Conservation (phyloP, 1,139 yeast species). For the Petasospora rhodanensis region DNA sequence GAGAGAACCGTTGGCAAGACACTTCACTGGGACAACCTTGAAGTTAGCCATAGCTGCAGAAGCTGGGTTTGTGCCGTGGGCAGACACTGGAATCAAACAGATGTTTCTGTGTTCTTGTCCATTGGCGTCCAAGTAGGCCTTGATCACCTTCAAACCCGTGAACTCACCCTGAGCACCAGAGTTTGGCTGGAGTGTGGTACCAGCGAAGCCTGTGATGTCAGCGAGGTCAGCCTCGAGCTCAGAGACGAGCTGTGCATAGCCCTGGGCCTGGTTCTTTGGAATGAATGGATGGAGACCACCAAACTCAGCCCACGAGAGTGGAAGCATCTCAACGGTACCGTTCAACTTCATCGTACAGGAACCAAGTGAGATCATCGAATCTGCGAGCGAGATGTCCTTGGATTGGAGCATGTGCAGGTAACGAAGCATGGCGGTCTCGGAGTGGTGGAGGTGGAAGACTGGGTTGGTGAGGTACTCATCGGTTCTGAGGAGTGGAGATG, state of each 20-base stretch:
- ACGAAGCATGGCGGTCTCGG: slow-evolving; percentile 92
- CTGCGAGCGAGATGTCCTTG: slow-evolving; percentile 88
- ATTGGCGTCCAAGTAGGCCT: slow-evolving; percentile 65
- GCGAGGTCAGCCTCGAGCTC: slow-evolving; percentile 84
- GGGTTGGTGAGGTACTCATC: slow-evolving; percentile 64
- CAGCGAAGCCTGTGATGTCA: slow-evolving; percentile 92
- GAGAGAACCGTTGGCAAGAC: slow-evolving; percentile 79
- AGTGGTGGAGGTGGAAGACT: slow-evolving; percentile 83
- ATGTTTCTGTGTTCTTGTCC: slow-evolving; percentile 75
- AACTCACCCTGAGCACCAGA: slow-evolving; percentile 99
- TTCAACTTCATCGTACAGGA: slow-evolving; percentile 98
- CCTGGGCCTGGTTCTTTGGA: slow-evolving; percentile 80
- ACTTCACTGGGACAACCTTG: slow-evolving; percentile 88
- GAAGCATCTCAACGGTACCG: slow-evolving; percentile 91
- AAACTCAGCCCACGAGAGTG: slow-evolving; percentile 93
- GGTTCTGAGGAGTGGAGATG: slow-evolving; percentile 52
- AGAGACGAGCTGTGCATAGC: slow-evolving; percentile 67
- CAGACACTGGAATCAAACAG: slow-evolving; percentile 93
- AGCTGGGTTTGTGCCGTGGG: slow-evolving; percentile 98
- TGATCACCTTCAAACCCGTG: slow-evolving; percentile 86
- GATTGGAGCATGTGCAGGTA: slow-evolving; percentile 82
- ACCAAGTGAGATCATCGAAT: slow-evolving; percentile 96
- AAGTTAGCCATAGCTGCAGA: slow-evolving; percentile 97
- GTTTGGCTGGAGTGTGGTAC: slow-evolving; percentile 91
- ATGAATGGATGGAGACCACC: slow-evolving; percentile 87